Base-by-base conservation (phyloP, 129 eudicot genomes). In the Rutidosis leptorrhynchoides region DNA sequence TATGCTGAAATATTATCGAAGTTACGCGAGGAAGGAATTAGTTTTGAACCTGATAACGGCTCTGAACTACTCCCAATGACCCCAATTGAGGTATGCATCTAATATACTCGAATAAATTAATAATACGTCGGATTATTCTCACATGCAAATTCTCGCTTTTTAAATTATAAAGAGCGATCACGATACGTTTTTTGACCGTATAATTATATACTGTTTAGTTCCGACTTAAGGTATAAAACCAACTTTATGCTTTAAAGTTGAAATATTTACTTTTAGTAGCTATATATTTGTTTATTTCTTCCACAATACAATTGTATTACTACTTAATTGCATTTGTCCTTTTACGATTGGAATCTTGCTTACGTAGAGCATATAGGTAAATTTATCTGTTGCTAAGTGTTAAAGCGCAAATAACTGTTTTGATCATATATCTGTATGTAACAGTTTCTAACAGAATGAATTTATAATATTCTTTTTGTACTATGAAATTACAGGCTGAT, bases 31-130 rank as follows among this genome's bases (percentile, higher is more conserved):
- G 96, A 84, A 75, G 96, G 90, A 79, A 63, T 93, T 59, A 12
- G 63, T 14, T 93, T 86, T 74, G 96, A 89, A 64, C 81, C 87
- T 37, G 99, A 89, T 77, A 83, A 80, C 59, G 99, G 96, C 37
- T 86, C 64, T 75, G 99, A 93, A 81, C 78, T 93, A 21, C 76
- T 93, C 72, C 95, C 99, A 19, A 17, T 82, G 12, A 67, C 69
- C 32, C 76, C 78, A 1, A 55, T 93, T 25, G 99, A 93, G 96
- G 98, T 93, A 83, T 48, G 29, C 58, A 24, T 22, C 26, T 48
- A n/a, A n/a, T n/a, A n/a, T n/a, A n/a, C n/a, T n/a, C n/a, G n/a
- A n/a, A n/a, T n/a, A n/a, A n/a, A n/a, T n/a, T n/a, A n/a, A n/a
- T n/a, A n/a, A n/a, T n/a, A n/a, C n/a, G 7, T 56, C 25, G 29